Conservation (phyloP, 2,329 filamentous ascomycete genomes). For the Biscogniauxia mediterranea region DNA sequence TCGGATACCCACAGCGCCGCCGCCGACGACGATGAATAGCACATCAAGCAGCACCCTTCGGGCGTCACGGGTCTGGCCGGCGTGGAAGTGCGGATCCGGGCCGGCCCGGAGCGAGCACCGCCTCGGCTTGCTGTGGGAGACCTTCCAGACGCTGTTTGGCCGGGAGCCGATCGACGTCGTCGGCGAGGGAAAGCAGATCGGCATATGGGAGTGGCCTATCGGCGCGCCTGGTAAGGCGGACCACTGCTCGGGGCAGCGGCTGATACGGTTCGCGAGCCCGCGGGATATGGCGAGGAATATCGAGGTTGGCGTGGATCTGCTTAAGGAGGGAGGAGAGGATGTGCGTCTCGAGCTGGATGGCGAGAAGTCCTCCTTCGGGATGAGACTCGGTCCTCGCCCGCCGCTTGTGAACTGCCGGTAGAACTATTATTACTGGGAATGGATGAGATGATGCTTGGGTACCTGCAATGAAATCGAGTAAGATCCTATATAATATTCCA, state of each 20-base stretch:
- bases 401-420: background rate
- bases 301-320: background rate
- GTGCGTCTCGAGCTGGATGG: background rate
- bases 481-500: too few species aligned
- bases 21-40: background rate
- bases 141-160: conserved; percentile 1
- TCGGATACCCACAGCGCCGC: too few species aligned
- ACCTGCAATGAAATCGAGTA: background rate
- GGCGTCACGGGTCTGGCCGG: background rate
- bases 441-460: background rate
- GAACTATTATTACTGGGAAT: background rate
- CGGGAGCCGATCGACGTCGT: background rate
- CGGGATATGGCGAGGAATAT: background rate
- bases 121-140: conserved; percentile 1
- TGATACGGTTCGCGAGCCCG: background rate
- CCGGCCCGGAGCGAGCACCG: background rate
- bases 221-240: background rate
- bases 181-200: background rate
- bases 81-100: background rate
- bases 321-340: background rate
- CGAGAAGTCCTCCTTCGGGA: background rate
- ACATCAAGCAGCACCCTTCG: background rate
- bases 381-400: background rate
- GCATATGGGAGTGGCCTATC: background rate
- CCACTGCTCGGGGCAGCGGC: background rate